Evolutionary conservation across 805 yeast genomes (phyloP), one percentile per base, ranked within the genome.

Genomic region (Cyberlindnera americana): DNA sequence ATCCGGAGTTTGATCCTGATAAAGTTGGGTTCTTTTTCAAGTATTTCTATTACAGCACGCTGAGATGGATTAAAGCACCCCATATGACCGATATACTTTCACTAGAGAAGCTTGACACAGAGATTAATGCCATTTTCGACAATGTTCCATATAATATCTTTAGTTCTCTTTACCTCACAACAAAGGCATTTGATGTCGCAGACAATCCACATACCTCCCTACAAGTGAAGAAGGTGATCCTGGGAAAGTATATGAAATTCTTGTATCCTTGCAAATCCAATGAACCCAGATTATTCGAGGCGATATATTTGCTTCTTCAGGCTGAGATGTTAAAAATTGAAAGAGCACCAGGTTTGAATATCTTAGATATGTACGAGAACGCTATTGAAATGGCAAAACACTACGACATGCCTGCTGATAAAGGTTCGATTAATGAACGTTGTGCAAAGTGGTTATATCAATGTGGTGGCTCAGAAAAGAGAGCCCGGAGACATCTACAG

Each of bases 281-380:
- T 3, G 60, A 67, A 35, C 73, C 72, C 2, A 43, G 54, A 3
- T 56, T 60, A 21, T 73, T 72, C 48, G 56, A 57, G 7, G 48
- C 70, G n/a, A 71, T 69, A 48, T 54, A 54, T 35, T 38, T 61
- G 28, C 41, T 65, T 6, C 45, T 72, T 14, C 52, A 59, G 26
- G 75, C 75, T 2, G 56, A 66, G 37, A 13, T 49, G 9, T n/a
- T 54, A 37, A 49, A 39, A 19, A 41, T 55, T 8, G 49, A 53
- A 3, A 48, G 50, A 5, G 43, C 42, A 3, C 50, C 67, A 5
- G 62, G 64, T 15, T 48, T 75, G 16, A 66, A 60, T 17, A 57
- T 66, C 4, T 49, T 75, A 8, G 78, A 74, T 42, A 44, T 56
- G 14, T 75, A 67, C 48, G 75, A 72, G 37, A 66, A 60, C 18